phyloP scores from a whole-genome alignment of 345 rosid genomes.

The Hevea brasiliensis region DNA sequence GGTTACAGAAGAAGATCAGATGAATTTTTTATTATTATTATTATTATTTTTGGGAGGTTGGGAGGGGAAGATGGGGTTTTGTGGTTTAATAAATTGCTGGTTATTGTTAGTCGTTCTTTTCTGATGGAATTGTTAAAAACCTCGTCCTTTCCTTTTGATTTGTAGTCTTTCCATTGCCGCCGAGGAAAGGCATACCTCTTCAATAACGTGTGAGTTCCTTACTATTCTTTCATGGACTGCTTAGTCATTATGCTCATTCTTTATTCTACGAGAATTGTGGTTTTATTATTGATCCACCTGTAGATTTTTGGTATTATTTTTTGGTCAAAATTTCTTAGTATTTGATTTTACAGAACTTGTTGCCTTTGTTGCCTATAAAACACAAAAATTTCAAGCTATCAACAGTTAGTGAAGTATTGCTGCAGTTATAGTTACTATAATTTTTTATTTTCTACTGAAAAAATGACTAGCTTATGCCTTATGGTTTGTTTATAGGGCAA shows the following conservation, averaged over 20 bases:
- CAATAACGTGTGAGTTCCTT: conserved; percentile 60
- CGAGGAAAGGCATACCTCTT: conserved; percentile 85
- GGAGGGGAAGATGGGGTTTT: no score
- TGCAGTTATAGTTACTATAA: background rate
- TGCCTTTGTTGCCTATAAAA: background rate
- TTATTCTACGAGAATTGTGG: background rate
- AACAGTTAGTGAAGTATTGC: background rate
- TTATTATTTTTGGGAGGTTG: no score
- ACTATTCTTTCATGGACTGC: background rate
- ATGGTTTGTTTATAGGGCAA: background rate
- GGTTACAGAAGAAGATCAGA: no score
- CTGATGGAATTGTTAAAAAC: background rate
- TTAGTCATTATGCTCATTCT: background rate
- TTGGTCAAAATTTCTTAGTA: no score
- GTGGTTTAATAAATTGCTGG: background rate
- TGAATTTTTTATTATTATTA: no score
- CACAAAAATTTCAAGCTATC: background rate
- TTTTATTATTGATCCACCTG: no score
- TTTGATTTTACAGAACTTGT: no score
- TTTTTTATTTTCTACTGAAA: background rate
- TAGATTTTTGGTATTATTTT: no score
- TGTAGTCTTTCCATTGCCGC: conserved; percentile 66
- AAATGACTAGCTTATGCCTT: background rate
- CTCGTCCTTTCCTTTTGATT: background rate
- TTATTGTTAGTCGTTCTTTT: background rate